Evolutionary conservation across 108 stramenopile genomes (phyloP), one percentile per base, ranked within the genome.

Genomic region (Aurantiochytrium sp.): DNA sequence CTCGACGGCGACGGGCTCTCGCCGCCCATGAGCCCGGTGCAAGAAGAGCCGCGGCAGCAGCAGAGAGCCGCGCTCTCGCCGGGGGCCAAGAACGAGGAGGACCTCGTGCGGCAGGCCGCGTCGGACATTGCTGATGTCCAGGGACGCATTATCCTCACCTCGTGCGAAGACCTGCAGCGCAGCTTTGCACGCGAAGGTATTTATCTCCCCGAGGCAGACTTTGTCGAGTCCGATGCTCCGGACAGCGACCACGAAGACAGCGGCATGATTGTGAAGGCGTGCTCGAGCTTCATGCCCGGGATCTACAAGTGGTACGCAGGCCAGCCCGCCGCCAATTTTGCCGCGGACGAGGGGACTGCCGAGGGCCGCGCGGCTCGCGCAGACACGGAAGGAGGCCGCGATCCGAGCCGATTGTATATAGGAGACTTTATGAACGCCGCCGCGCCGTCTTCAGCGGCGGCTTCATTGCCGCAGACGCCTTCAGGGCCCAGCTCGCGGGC

Each of bases 111-210:
- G 36, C 73, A 81, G 45, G 39, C 73, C 15, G 30, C 73, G 10
- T 48, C 73, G n/a, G 73, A 81, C 45, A 81, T 81, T n/a, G 73
- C 73, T 17, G 73, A 81, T 81, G 42, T 81, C 6, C 73, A 81
- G 24, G 73, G 73, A 24, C 45, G 73, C 45, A 81, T 81, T 17
- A 81, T 81, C 45, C 39, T 81, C 8, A 41, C 42, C 12, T 81
- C 73, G 24, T 41, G 42, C 12, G 73, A 81, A 81, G 73, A 81
- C 45, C 45, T 81, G 24, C 73, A 81, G 24, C 73, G 73, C n/a
- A 48, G 42, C 32, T 81, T 81, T 48, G 73, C 73, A 17, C 73
- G 45, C n/a, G 73, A 81, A 24, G 73, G 73, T 17, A 81, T 81
- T 24, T 41, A 48, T 24, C 45, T 81, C 8, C 73, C 73, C 36